Evolutionary conservation across 2,329 filamentous ascomycete species (phyloP).

Genomic region (Colletotrichum sp.): DNA sequence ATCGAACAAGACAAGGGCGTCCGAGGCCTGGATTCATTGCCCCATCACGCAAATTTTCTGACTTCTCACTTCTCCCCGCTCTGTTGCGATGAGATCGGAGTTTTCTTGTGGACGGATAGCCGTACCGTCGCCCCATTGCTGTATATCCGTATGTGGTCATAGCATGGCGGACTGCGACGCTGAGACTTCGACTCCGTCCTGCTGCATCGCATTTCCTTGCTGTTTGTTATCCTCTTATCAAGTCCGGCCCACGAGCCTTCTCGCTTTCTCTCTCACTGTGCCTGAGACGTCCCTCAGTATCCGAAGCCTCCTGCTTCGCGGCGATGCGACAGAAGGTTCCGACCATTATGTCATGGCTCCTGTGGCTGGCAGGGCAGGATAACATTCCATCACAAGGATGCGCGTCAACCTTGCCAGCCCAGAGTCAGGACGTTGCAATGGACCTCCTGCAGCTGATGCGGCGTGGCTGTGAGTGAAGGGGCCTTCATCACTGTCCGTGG

Average conservation of each 20-base stretch:
- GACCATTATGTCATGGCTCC: conserved; percentile 12
- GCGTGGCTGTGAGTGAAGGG: background rate
- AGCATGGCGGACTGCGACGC: background rate
- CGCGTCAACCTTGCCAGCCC: background rate
- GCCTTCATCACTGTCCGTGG: background rate
- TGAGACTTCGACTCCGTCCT: background rate
- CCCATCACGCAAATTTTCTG: background rate
- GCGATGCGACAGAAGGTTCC: background rate
- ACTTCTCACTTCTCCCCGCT: background rate
- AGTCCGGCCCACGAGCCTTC: background rate
- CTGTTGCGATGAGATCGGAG: background rate
- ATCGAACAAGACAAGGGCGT: background rate
- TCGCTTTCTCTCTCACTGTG: background rate
- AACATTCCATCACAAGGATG: background rate
- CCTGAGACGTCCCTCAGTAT: background rate
- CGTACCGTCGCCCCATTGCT: background rate
- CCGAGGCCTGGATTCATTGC: background rate
- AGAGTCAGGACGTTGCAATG: conserved; percentile 9
- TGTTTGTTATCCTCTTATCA: background rate
- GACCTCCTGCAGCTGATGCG: background rate
- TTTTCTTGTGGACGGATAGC: background rate
- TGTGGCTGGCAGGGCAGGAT: background rate
- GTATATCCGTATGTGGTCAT: background rate
- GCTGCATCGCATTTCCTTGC: background rate
- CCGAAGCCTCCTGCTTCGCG: background rate